A percentile compares a stretch with the other conserved stretches of the same genome.
phyloP scores from a whole-genome alignment of 2,329 filamentous ascomycete genomes.

The Bipolaris cookei region DNA sequence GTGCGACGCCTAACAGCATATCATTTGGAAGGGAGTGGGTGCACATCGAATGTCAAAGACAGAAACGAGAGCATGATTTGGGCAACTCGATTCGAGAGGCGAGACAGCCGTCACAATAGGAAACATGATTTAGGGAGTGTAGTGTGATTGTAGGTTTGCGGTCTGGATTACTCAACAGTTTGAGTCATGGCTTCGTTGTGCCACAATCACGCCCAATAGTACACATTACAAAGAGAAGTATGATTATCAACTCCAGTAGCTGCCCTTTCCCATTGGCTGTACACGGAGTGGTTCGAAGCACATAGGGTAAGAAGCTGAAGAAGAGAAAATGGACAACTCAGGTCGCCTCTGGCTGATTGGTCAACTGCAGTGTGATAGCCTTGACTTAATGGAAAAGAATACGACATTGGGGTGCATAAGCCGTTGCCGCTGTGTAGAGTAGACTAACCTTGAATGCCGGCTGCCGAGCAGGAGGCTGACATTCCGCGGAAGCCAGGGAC shows the following conservation, averaged over 20 bases:
- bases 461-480: neutral
- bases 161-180: no score
- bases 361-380: neutral
- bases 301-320: neutral
- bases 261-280: neutral
- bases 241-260: neutral
- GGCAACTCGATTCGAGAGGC: neutral
- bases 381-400: neutral
- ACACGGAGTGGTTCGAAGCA: neutral
- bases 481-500: slow-evolving; percentile 6
- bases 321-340: neutral
- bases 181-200: neutral
- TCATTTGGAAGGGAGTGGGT: neutral
- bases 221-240: neutral
- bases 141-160: neutral
- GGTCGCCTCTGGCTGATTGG: neutral
- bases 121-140: neutral
- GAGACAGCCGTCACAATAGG: neutral
- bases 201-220: no score
- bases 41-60: neutral
- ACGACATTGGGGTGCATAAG: neutral
- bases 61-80: neutral
- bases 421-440: neutral
- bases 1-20: slow-evolving; percentile 2
- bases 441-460: neutral